Percentiles rank a stretch among this genome's conserved stretches.
These are phyloP conservation scores for Ustilago hordei DNA, from an alignment of 1,284 basidiomycete species.

Conservation along the genomic window DNA sequence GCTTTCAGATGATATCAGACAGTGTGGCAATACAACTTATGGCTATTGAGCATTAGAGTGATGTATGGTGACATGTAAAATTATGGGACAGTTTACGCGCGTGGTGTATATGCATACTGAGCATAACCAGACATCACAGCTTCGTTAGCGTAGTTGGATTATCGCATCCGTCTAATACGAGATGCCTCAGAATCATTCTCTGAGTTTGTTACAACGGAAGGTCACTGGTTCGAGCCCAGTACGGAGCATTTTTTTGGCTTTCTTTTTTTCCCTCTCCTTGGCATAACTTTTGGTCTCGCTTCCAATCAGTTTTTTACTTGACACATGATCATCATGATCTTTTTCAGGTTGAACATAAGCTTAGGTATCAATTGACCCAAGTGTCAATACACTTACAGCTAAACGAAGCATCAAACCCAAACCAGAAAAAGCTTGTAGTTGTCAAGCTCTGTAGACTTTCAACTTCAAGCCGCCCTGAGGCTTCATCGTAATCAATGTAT, in stretches of 20 bases:
- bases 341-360: background rate
- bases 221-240: constrained; percentile 60
- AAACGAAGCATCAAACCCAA: background rate
- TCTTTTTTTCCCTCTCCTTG: background rate
- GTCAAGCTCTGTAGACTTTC: constrained; percentile 26
- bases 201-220: constrained; percentile 49
- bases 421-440: background rate
- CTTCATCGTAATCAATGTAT: constrained; percentile 59
- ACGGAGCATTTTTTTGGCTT: constrained; percentile 37
- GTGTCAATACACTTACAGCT: background rate
- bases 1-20: too few species aligned
- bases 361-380: too few species aligned
- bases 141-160: constrained; percentile 55
- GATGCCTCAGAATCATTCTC: constrained; percentile 22
- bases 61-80: too few species aligned
- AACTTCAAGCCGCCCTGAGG: constrained; percentile 52
- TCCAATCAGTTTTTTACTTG: too few species aligned
- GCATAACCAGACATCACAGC: background rate
- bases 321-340: background rate
- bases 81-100: too few species aligned
- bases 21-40: too few species aligned
- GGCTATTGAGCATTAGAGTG: too few species aligned
- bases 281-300: too few species aligned
- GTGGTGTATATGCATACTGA: background rate
- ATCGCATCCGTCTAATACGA: constrained; percentile 48